Base-by-base conservation (phyloP, 202 grass and related monocot genomes). In the Eragrostis tef region DNA sequence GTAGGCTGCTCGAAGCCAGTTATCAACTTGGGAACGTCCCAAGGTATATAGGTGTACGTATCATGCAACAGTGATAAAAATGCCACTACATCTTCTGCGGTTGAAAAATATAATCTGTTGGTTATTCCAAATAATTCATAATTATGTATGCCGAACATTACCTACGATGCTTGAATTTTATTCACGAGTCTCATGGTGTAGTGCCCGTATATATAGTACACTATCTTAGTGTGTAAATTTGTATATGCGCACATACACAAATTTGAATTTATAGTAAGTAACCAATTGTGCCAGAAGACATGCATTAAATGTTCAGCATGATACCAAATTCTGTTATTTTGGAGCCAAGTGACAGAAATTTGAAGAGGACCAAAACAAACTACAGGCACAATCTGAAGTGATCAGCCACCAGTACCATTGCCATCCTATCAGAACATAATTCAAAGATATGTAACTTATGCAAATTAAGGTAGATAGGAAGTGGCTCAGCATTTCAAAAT, bases 51-150 rank as follows among this genome's bases (percentile, higher is more conserved):
- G 75, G 73, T 74, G 72, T 80, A n/a, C n/a, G n/a, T n/a, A 79
- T 81, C 54, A 47, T 88, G 82, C 87, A 85, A 84, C 41, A 47
- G 34, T 80, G 76, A 58, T 70, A 64, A 85, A 83, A 49, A 81
- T 81, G 41, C 19, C 11, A 65, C 59, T 39, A 26, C 78, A 49
- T 80, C 56, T 50, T 50, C 48, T 5, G 15, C 75, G 82, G 72
- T 84, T 67, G 87, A 79, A 85, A 85, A 91, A 85, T 71, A 84
- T 74, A 84, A 57, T 22, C 36, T 56, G 20, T 56, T 62, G 24
- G 17, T 44, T 86, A 48, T 86, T 86, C 58, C 31, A 45, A 39
- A 17, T 83, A 45, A 47, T 83, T 73, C 11, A 58, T 41, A 60
- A 43, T 58, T 42, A 26, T 26, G 64, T 59, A 64, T 64, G 36